Evolutionary conservation across 768 basidiomycete genomes (phyloP), one percentile per base, ranked within the genome.

Genomic region (Chalciporus pseudorubinellus): DNA sequence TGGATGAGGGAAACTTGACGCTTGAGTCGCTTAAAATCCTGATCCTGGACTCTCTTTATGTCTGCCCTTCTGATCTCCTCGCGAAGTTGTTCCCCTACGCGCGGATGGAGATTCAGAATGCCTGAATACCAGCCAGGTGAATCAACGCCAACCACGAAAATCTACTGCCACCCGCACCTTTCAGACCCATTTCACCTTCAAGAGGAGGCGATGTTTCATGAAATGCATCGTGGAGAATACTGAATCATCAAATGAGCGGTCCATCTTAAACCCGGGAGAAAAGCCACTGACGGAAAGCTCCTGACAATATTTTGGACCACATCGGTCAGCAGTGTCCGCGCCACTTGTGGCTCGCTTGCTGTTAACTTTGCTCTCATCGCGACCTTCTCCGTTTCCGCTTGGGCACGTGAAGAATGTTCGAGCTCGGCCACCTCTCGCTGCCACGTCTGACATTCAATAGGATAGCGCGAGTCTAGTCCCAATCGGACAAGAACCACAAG

Each of bases 391-490:
- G 11, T 7, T 6, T 16, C 18, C 4, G 18, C 41, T 18, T 18
- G 28, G 6, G 19, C 13, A 50, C 34, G 41, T 13, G 40, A 43
- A 14, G 31, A 29, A n/a, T 1, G 42, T 9, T 29, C 24, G 24
- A 50, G 34, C n/a, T 31, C 26, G 4, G 11, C 12, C 9, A 43
- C 36, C 36, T 51, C 52, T 21, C 58, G 36, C 39, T 54, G 43
- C 61, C 62, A 67, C 10, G 53, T 55, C 3, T 46, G 45, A 24
- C 62, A 58, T 8, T 41, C 48, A 3, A n/a, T 36, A 12, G 57
- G 57, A 21, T 43, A 65, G n/a, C 65, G 60, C 18, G 48, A 47
- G 16, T 39, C 20, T 6, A 71, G 58, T 1, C 67, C 70, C 18
- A 60, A 31, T 13, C 39, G 45, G 8, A 61, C 36, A 4, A 71